These are phyloP conservation scores for Gynostemma pentaphyllum DNA, from an alignment of 306 rosid genomes.

Conservation along the genomic window DNA sequence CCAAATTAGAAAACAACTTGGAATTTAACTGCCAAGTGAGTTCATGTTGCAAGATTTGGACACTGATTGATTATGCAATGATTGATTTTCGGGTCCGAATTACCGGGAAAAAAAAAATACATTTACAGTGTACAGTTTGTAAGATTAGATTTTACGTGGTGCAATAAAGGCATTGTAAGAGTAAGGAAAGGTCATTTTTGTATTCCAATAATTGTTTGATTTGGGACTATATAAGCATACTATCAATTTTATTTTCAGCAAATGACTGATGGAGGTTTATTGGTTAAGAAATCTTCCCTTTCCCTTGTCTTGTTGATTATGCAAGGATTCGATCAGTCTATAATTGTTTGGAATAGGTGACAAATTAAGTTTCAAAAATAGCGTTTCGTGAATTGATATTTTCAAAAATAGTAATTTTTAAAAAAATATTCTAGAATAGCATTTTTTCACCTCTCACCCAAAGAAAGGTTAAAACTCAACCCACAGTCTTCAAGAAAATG, in stretches of 20 bases:
- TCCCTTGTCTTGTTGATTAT: too few species aligned
- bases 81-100: not conserved
- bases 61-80: not conserved
- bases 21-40: slow-evolving; percentile 23
- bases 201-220: not conserved
- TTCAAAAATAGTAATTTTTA: too few species aligned
- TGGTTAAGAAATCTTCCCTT: not conserved
- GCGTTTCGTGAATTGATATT: too few species aligned
- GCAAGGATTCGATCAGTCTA: too few species aligned
- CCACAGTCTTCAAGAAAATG: too few species aligned
- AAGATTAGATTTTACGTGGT: not conserved
- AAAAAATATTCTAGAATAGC: too few species aligned
- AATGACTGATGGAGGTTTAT: not conserved
- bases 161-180: not conserved
- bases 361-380: too few species aligned
- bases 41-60: not conserved
- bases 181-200: not conserved
- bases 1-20: slow-evolving; percentile 50
- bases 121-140: not conserved
- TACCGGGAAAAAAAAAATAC: not conserved
- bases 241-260: not conserved
- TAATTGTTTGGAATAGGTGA: too few species aligned
- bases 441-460: too few species aligned
- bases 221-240: not conserved
- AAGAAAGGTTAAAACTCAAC: too few species aligned